These are phyloP conservation scores for Solanum clarkiae DNA, from an alignment of 257 asterid species.

Conservation along the genomic window DNA sequence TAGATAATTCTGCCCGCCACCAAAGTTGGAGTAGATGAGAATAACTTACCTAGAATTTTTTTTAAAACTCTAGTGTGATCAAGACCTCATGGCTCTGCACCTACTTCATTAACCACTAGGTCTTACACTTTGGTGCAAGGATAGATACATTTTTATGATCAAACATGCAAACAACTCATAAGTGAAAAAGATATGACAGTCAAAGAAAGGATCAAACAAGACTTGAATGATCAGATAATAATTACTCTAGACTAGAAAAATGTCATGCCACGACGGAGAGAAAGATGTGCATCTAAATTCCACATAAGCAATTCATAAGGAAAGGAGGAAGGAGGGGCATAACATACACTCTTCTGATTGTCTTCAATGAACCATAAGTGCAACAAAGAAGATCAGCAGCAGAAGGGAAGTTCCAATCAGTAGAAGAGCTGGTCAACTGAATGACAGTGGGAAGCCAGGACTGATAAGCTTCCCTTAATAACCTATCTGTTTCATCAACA, in stretches of 20 bases:
- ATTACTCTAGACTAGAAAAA: background rate
- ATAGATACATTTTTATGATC: background rate
- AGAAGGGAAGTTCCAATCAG: conserved; percentile 13
- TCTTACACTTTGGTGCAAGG: background rate
- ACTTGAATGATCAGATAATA: background rate
- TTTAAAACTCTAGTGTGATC: background rate
- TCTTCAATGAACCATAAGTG: conserved; percentile 49
- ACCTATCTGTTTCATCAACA: conserved; percentile 86
- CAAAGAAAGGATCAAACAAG: background rate
- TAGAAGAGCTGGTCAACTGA: conserved; percentile 28
- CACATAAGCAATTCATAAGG: background rate
- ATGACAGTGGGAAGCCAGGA: conserved; percentile 90
- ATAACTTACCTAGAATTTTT: background rate
- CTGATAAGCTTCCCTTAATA: conserved; percentile 86
- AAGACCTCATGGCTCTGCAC: background rate
- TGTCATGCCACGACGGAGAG: background rate
- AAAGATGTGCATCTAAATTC: background rate
- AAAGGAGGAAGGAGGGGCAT: background rate
- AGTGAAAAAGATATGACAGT: background rate
- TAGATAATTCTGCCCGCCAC: background rate
- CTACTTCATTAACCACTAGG: background rate
- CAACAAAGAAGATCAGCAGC: conserved; percentile 9
- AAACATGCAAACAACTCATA: background rate
- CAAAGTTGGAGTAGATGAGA: background rate
- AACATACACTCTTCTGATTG: conserved; percentile 69